phyloP scores from a whole-genome alignment of 345 rosid species.

The Carallia brachiata region DNA sequence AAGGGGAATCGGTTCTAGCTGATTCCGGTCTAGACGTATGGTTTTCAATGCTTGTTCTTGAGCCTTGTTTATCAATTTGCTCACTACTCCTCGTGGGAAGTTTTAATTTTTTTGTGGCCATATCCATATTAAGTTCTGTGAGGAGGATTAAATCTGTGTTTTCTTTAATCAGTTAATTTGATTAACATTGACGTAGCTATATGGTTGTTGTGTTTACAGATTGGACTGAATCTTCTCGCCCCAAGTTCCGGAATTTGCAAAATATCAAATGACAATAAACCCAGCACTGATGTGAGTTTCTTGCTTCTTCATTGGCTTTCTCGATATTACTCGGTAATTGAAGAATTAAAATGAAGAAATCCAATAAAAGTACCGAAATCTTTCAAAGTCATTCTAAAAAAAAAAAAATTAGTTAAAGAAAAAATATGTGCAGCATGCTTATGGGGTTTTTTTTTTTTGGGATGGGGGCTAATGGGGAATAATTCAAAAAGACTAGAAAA shows the following conservation, averaged over 20 bases:
- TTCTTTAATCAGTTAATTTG: not conserved
- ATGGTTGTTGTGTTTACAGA: conserved; percentile 34
- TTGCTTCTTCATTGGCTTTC: not conserved
- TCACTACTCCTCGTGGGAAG: not conserved
- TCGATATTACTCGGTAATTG: too few species aligned
- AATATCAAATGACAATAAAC: conserved; percentile 28
- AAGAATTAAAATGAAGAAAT: too few species aligned
- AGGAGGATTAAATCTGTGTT: too few species aligned
- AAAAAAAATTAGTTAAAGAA: too few species aligned
- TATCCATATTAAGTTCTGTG: not conserved
- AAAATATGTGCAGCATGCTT: not conserved
- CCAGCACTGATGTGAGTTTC: conserved; percentile 47
- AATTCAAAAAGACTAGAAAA: too few species aligned
- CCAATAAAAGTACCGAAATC: too few species aligned
- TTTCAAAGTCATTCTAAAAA: too few species aligned
- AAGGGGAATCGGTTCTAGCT: conserved; percentile 25
- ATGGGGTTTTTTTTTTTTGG: not conserved
- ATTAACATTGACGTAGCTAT: not conserved
- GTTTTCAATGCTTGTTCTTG: conserved; percentile 14
- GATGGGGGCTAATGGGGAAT: too few species aligned
- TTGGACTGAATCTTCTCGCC: conserved; percentile 48
- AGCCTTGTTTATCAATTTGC: not conserved
- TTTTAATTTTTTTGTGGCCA: not conserved
- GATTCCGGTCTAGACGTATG: conserved; percentile 56
- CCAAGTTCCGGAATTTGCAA: conserved; percentile 42